Percentiles rank a stretch among this genome's conserved stretches.
phyloP scores from a whole-genome alignment of 2,329 filamentous ascomycete species.

The Diplodia seriata region DNA sequence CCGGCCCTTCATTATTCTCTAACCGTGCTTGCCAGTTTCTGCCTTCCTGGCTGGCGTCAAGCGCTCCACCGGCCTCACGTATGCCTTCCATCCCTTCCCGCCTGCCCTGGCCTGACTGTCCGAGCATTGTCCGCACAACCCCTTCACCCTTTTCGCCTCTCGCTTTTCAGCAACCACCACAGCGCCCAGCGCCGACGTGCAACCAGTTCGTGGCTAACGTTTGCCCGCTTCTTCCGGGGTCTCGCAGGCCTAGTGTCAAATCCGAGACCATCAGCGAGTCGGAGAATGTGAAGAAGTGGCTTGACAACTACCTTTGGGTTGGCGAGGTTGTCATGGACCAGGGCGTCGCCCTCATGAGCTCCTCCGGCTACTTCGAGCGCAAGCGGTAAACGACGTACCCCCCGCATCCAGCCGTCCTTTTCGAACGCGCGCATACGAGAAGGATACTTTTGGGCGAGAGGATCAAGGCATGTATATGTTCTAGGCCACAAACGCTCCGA shows the following conservation, averaged over 20 bases:
- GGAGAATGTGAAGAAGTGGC: slow-evolving; percentile 84
- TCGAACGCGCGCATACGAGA: background rate
- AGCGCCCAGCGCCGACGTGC: slow-evolving; percentile 16
- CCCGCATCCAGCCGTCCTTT: background rate
- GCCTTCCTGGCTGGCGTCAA: slow-evolving; percentile 97
- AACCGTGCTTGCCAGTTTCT: slow-evolving; percentile 68
- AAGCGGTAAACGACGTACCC: slow-evolving; percentile 63
- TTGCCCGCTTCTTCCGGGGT: slow-evolving; percentile 48
- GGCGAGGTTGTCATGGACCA: slow-evolving; percentile 99
- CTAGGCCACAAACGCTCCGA: background rate
- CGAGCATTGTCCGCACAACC: slow-evolving; percentile 32
- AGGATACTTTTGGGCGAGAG: background rate
- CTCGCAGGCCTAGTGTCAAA: slow-evolving; percentile 77
- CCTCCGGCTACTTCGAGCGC: slow-evolving; percentile 89
- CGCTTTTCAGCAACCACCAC: slow-evolving; percentile 16
- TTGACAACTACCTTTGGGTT: slow-evolving; percentile 90
- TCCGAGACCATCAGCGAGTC: slow-evolving; percentile 84
- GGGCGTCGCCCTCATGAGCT: slow-evolving; percentile 88
- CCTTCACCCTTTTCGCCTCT: slow-evolving; percentile 13
- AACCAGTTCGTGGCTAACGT: slow-evolving; percentile 52
- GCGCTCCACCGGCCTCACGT: slow-evolving; percentile 97
- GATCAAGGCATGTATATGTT: slow-evolving; percentile 5
- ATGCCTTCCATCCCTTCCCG: slow-evolving; percentile 58
- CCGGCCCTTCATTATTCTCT: slow-evolving; percentile 29
- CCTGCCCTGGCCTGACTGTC: slow-evolving; percentile 34